Percentiles rank a stretch among this genome's conserved stretches.
Evolutionary conservation across 2,329 filamentous ascomycete genomes (phyloP).

Genomic region (Colletotrichum sp.): DNA sequence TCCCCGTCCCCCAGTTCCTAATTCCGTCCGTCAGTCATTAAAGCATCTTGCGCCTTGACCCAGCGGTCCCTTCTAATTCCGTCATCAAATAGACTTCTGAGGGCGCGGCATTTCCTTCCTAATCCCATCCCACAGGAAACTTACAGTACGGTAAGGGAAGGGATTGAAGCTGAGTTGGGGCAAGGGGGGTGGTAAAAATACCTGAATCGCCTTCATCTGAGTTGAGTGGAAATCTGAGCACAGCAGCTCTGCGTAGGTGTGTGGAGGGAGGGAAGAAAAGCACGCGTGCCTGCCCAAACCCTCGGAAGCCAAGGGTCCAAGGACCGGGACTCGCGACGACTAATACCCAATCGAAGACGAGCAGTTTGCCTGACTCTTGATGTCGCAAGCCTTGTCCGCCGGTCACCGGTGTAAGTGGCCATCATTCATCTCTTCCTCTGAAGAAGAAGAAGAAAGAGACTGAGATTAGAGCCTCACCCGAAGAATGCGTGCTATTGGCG

Average conservation of each 20-base stretch:
- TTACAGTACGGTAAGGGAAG: background rate
- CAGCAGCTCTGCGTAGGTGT: background rate
- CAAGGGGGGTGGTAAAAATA: background rate
- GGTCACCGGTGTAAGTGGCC: background rate
- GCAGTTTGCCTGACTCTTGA: background rate
- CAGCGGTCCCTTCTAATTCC: constrained; percentile 3
- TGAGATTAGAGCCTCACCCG: background rate
- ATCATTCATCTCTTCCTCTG: background rate
- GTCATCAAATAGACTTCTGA: constrained; percentile 13
- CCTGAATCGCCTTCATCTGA: background rate
- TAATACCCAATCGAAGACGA: constrained; percentile 2
- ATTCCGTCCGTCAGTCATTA: background rate
- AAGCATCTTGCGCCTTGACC: background rate
- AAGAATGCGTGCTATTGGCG: background rate
- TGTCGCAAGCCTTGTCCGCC: background rate
- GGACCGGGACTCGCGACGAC: background rate
- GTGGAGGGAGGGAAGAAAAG: background rate
- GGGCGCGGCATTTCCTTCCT: background rate
- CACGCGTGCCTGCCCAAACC: constrained; percentile 4
- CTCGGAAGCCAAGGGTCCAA: constrained; percentile 13
- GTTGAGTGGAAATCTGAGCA: background rate
- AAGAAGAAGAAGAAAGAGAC: background rate
- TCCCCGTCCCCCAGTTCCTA: background rate
- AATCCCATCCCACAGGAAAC: background rate
- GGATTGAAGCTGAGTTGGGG: background rate